Evolutionary conservation across 768 basidiomycete genomes (phyloP).

Genomic region (Leccinum longicurvipes): DNA sequence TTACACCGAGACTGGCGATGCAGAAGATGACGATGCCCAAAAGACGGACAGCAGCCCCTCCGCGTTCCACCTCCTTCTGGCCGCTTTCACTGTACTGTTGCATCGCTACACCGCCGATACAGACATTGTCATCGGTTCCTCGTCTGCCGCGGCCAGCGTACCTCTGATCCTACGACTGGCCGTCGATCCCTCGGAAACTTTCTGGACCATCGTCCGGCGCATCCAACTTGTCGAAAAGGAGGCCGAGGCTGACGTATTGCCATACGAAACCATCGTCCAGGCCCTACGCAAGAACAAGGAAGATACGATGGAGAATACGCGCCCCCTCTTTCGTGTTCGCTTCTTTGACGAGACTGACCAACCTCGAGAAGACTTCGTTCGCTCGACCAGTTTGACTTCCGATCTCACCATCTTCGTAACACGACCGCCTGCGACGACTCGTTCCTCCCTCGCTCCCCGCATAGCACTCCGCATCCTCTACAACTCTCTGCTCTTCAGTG

Average conservation of each 20-base stretch:
- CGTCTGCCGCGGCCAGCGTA: conserved; percentile 67
- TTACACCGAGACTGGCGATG: conserved; percentile 55
- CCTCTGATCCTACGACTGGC: conserved; percentile 83
- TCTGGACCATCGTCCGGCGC: conserved; percentile 82
- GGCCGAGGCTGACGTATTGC: conserved; percentile 76
- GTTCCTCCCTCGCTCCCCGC: conserved; percentile 66
- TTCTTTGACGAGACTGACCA: conserved; percentile 92
- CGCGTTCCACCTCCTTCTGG: conserved; percentile 85
- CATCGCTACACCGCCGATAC: conserved; percentile 96
- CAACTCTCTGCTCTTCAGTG: conserved; percentile 92
- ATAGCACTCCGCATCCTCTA: conserved; percentile 84
- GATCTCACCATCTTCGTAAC: conserved; percentile 91
- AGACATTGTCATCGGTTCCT: conserved; percentile 88
- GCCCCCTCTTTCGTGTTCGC: conserved; percentile 87
- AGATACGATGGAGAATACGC: conserved; percentile 45
- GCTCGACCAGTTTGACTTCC: conserved; percentile 79
- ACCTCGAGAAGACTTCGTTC: conserved; percentile 69
- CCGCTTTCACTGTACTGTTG: conserved; percentile 88
- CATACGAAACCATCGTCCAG: conserved; percentile 72
- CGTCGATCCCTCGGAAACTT: conserved; percentile 82
- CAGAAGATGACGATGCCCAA: conserved; percentile 47
- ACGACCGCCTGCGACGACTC: conserved; percentile 61
- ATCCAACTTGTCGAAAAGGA: conserved; percentile 83
- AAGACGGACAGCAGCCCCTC: conserved; percentile 52
- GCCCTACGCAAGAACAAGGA: conserved; percentile 67